phyloP scores from a whole-genome alignment of 148 eudicot species.

The Talinum fruticosum region DNA sequence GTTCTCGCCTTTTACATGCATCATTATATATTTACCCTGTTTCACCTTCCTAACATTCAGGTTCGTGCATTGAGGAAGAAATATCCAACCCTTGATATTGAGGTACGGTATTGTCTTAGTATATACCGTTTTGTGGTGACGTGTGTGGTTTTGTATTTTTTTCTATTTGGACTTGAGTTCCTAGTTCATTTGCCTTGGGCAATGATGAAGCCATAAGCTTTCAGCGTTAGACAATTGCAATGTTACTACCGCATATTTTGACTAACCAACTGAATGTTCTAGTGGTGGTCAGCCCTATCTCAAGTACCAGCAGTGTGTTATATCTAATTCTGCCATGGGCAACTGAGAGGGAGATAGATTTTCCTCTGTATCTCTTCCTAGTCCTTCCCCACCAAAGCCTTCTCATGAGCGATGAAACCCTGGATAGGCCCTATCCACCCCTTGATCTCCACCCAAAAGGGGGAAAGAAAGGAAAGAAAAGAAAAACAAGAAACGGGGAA shows the following conservation, averaged over 20 bases:
- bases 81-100: constrained; percentile 88
- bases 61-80: constrained; percentile 68
- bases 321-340: not conserved
- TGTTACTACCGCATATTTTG: not conserved
- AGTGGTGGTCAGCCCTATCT: not conserved
- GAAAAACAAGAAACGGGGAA: too few relatives aligned
- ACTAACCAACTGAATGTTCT: not conserved
- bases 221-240: not conserved
- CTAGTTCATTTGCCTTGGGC: not conserved
- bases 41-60: constrained; percentile 37
- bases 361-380: not conserved
- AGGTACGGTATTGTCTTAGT: constrained; percentile 41
- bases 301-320: too few relatives aligned
- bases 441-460: too few relatives aligned
- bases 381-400: not conserved
- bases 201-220: not conserved
- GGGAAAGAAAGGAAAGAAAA: too few relatives aligned
- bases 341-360: not conserved
- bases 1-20: not conserved
- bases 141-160: not conserved
- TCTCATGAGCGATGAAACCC: too few relatives aligned
- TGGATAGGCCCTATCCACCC: too few relatives aligned
- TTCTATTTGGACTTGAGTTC: not conserved
- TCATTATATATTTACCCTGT: not conserved
- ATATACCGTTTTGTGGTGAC: not conserved